Conservation (phyloP, 2,329 filamentous ascomycete genomes). For the Periconia digitata region DNA sequence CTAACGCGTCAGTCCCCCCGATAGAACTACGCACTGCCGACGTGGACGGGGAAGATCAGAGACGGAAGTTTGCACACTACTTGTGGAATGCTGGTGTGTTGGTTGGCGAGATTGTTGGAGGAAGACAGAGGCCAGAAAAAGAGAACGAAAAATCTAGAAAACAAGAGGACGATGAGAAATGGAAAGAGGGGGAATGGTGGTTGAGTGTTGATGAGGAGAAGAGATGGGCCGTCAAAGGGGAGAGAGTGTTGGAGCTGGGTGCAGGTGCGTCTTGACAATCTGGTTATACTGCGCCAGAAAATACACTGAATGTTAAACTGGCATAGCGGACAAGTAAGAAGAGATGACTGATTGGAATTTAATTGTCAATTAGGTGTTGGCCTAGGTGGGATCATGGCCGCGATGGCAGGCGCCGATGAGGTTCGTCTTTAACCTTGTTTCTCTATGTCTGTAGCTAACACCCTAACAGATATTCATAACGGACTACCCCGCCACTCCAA, state of each 20-base stretch:
- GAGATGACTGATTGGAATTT: conserved; percentile 29
- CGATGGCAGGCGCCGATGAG: conserved; percentile 47
- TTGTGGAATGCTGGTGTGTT: conserved; percentile 67
- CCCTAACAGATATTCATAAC: conserved; percentile 57
- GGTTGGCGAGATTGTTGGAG: conserved; percentile 48
- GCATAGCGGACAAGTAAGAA: conserved; percentile 1
- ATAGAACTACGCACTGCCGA: conserved; percentile 48
- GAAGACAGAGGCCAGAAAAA: conserved; percentile 19
- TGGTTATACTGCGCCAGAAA: neutral
- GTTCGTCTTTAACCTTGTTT: conserved; percentile 31
- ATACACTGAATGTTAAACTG: neutral
- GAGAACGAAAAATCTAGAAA: conserved; percentile 19
- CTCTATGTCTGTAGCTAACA: neutral
- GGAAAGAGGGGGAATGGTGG: conserved; percentile 36
- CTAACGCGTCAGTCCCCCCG: conserved; percentile 37
- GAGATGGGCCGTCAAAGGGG: conserved; percentile 52
- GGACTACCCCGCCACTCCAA: conserved; percentile 66
- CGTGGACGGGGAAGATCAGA: conserved; percentile 55
- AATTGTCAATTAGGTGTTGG: conserved; percentile 43
- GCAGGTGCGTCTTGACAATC: conserved; percentile 57
- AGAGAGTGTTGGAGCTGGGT: conserved; percentile 65
- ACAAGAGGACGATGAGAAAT: conserved; percentile 22
- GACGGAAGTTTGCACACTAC: conserved; percentile 69
- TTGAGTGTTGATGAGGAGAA: conserved; percentile 30
- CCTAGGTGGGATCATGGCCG: conserved; percentile 50